Base-by-base conservation (phyloP, 2,329 filamentous ascomycete genomes). In the Alternaria angustiovoidea region DNA sequence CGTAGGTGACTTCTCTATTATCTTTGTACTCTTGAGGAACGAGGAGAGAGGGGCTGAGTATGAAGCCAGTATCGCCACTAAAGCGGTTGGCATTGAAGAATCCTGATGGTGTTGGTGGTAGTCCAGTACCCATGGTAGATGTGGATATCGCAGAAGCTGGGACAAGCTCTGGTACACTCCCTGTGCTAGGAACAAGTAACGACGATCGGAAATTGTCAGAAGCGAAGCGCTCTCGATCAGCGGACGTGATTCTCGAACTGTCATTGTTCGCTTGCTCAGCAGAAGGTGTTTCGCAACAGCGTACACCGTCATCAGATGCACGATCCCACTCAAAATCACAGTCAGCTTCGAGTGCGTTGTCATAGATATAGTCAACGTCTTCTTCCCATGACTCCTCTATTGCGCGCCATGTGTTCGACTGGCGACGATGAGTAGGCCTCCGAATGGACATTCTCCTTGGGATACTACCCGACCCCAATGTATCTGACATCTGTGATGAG, bases 291-390 rank as follows among this genome's bases (percentile, higher is more conserved):
- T 38, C 26, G 54, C 57, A 32, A 62, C 49, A 24, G 24, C 54
- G 14, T 69, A 51, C 70, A 30, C 63, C 65, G n/a, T 72, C 67
- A 26, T 66, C 67, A 8, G 70, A 78, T 24, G 63, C 63, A 39
- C 70, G 78, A 57, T 83, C 80, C 86, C 86, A 88, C 59, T 88
- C 85, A 58, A 87, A 87, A 62, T 89, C 81, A 64, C 84, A 88
- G 53, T 85, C 84, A 2, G 86, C 86, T 72, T 88, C 87, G 6
- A 86, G 83, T 26, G 84, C 85, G 69, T 87, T 83, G 61, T 88
- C 84, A 65, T 88, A 88, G 67, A 85, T 87, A 67, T 85, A 88
- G 64, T 88, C 86, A 57, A 89, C 85, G 61, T 87, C 86, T 39
- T 87, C 86, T 67, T 89, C 86, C 87, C 87, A 89, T 1, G 83